Evolutionary conservation across 371 early-diverging fungal genomes (phyloP).

Genomic region (Mucor circinelloides): DNA sequence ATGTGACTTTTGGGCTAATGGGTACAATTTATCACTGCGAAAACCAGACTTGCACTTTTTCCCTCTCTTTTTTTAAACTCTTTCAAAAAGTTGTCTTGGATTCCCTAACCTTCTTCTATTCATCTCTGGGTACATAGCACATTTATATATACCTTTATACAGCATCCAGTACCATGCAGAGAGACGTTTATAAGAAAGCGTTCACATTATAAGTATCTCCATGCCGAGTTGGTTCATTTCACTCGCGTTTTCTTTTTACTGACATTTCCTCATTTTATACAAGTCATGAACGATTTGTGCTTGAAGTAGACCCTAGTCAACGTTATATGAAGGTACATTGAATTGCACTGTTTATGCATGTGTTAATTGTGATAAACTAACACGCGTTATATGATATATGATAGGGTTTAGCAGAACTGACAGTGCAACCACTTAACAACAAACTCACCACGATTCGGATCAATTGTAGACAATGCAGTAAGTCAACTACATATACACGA

Average conservation of each 20-base stretch:
- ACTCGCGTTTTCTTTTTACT: constrained; percentile 14
- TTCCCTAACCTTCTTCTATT: neutral
- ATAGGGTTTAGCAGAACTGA: constrained; percentile 68
- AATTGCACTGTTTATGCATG: neutral
- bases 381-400: neutral
- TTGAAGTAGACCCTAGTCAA: constrained; percentile 50
- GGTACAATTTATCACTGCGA: neutral
- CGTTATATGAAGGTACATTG: constrained; percentile 34
- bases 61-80: neutral
- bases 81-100: neutral
- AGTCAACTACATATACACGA: neutral
- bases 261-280: constrained; percentile 31
- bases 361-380: neutral
- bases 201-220: constrained; percentile 54
- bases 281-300: constrained; percentile 59
- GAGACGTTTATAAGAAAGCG: constrained; percentile 40
- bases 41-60: neutral
- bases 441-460: constrained; percentile 52
- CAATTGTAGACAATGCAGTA: constrained; percentile 71
- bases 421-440: constrained; percentile 55
- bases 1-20: neutral
- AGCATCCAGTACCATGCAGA: constrained; percentile 24
- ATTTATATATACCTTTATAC: neutral
- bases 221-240: neutral
- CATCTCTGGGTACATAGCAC: neutral